Evolutionary conservation across 2,329 filamentous ascomycete genomes (phyloP).

Genomic region (Ambrosiella cleistominuta): DNA sequence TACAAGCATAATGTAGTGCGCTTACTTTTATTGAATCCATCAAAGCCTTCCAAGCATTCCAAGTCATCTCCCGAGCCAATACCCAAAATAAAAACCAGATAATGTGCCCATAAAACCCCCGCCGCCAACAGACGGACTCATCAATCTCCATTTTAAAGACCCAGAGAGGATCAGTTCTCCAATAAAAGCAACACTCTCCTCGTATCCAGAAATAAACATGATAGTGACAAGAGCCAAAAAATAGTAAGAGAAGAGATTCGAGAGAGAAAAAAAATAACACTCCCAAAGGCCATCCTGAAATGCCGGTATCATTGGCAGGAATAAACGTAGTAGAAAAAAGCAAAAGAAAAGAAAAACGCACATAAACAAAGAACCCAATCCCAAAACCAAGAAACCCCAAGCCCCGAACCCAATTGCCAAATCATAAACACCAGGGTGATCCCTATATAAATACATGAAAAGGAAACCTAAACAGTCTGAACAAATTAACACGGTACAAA

Average conservation of each 20-base stretch:
- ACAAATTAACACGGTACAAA: neutral
- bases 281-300: neutral
- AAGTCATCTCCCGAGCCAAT: too few relatives aligned
- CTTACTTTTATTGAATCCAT: too few relatives aligned
- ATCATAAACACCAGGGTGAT: neutral
- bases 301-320: neutral
- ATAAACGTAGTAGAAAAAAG: neutral
- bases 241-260: conserved; percentile 2
- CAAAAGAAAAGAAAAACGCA: neutral
- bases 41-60: too few relatives aligned
- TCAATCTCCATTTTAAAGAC: too few relatives aligned
- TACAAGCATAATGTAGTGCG: too few relatives aligned
- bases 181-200: conserved; percentile 4
- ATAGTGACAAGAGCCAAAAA: neutral
- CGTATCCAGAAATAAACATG: conserved; percentile 10
- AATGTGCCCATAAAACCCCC: too few relatives aligned
- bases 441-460: neutral
- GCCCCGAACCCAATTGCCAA: too few relatives aligned
- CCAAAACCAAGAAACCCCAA: neutral
- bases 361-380: neutral
- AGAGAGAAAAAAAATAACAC: neutral
- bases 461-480: neutral
- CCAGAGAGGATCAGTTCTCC: too few relatives aligned
- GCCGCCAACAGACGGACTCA: too few relatives aligned
- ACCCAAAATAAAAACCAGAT: too few relatives aligned